phyloP scores from a whole-genome alignment of 1,284 basidiomycete genomes.

The Ganoderma resinaceum region DNA sequence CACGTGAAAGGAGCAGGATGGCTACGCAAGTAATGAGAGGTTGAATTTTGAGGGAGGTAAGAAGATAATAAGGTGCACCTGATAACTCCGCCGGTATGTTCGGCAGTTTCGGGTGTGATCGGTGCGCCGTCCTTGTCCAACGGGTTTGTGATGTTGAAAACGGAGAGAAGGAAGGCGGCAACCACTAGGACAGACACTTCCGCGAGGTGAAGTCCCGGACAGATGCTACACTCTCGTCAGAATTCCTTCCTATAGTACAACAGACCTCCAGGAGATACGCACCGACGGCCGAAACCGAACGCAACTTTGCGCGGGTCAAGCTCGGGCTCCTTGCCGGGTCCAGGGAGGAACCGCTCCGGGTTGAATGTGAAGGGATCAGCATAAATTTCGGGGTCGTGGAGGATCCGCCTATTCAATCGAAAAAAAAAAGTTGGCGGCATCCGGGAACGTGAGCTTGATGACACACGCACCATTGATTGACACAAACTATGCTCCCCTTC shows the following conservation, averaged over 20 bases:
- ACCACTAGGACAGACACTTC: conserved; percentile 41
- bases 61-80: conserved; percentile 27
- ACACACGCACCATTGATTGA: conserved; percentile 33
- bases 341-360: conserved; percentile 37
- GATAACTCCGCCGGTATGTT: conserved; percentile 33
- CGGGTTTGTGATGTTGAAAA: conserved; percentile 39
- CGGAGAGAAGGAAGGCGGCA: conserved; percentile 39
- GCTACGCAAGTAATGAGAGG: conserved; percentile 18
- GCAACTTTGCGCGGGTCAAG: conserved; percentile 34
- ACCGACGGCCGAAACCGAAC: conserved; percentile 41
- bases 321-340: conserved; percentile 24
- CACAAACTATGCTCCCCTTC: conserved; percentile 37
- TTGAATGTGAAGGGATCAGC: conserved; percentile 39
- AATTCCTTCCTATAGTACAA: not conserved
- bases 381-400: conserved; percentile 39
- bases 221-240: conserved; percentile 23
- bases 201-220: conserved; percentile 39
- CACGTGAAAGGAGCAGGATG: conserved; percentile 42
- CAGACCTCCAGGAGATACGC: not conserved
- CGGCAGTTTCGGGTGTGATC: conserved; percentile 29
- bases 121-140: conserved; percentile 29
- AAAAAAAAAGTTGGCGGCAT: not conserved
- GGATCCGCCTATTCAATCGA: conserved; percentile 32
- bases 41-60: not conserved
- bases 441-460: not conserved